Conservation (phyloP, 805 yeast genomes). For the Candida yuanshanica region DNA sequence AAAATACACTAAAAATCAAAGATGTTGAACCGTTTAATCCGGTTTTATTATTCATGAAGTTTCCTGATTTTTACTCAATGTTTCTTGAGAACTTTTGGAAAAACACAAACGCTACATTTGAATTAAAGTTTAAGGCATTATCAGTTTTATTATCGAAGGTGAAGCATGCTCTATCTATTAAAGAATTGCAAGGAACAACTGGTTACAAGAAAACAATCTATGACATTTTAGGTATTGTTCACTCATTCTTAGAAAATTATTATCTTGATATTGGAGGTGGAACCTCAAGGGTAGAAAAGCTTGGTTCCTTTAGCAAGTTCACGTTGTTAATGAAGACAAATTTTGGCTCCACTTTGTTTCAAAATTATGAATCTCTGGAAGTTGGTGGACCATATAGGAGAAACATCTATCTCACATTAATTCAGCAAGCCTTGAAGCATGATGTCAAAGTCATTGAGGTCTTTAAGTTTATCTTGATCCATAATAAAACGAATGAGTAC, state of each 20-base stretch:
- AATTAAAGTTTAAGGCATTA: neutral
- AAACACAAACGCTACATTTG: neutral
- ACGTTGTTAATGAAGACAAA: constrained; percentile 12
- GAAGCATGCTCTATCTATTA: neutral
- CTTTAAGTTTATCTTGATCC: constrained; percentile 13
- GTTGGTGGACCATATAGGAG: neutral
- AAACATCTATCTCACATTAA: constrained; percentile 11
- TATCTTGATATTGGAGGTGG: neutral
- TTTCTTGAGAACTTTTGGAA: constrained; percentile 4
- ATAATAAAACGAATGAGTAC: constrained; percentile 13
- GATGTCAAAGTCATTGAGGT: constrained; percentile 10
- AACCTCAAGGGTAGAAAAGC: neutral
- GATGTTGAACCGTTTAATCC: constrained; percentile 3
- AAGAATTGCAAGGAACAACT: neutral
- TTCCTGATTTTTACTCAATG: neutral
- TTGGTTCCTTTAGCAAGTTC: constrained; percentile 14
- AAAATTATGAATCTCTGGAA: constrained; percentile 2
- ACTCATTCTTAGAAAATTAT: neutral
- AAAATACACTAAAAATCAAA: constrained; percentile 3
- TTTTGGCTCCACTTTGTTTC: constrained; percentile 11
- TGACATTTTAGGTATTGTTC: neutral
- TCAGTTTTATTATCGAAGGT: constrained; percentile 5
- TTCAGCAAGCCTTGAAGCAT: constrained; percentile 5
- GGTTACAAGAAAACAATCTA: neutral
- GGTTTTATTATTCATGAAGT: neutral